Conservation (phyloP, 208 protist genomes). For the Acanthamoeba triangularis region DNA sequence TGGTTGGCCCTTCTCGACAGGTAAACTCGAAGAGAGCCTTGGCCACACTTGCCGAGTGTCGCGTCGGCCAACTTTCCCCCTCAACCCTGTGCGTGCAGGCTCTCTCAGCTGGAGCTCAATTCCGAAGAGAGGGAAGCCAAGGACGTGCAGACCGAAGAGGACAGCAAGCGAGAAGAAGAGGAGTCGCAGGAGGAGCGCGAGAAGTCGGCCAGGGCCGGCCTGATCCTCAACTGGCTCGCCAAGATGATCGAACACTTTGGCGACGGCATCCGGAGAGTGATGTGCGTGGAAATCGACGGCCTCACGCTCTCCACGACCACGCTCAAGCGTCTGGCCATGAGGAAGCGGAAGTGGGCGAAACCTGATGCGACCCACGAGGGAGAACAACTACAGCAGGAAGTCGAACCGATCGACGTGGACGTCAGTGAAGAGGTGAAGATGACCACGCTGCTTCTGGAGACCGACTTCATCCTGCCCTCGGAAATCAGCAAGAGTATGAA, state of each 20-base stretch:
- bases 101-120: slow-evolving; percentile 40
- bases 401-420: background rate
- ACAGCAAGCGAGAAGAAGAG: background rate
- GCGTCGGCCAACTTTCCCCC: no score
- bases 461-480: slow-evolving; percentile 16
- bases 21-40: background rate
- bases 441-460: slow-evolving; percentile 48
- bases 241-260: slow-evolving; percentile 71
- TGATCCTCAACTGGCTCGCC: slow-evolving; percentile 47
- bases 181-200: background rate
- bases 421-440: background rate
- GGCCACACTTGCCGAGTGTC: background rate
- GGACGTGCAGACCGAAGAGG: background rate
- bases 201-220: background rate
- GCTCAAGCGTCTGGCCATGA: background rate
- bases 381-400: background rate
- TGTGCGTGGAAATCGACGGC: slow-evolving; percentile 62
- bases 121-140: background rate
- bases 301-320: background rate
- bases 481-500: slow-evolving; percentile 19
- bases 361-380: background rate
- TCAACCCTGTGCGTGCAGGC: background rate
- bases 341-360: slow-evolving; percentile 3
- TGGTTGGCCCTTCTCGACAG: slow-evolving; percentile 1
- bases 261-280: slow-evolving; percentile 41